Conservation (phyloP, 257 asterid species). For the Ilex aquifolium region DNA sequence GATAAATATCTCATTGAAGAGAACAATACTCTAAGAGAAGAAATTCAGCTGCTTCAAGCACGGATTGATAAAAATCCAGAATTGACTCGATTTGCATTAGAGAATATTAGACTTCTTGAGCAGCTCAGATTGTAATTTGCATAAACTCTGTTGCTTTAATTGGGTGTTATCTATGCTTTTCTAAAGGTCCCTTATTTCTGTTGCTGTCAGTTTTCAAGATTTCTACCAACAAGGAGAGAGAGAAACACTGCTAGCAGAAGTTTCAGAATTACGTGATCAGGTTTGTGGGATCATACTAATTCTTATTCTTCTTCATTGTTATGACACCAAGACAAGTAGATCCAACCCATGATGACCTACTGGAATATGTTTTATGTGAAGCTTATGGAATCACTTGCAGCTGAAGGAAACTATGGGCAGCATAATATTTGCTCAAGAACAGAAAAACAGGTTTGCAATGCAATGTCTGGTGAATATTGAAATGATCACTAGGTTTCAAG, state of each 20-base stretch:
- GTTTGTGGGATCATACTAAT: slow-evolving; percentile 19
- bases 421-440: slow-evolving; percentile 23
- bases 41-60: slow-evolving; percentile 41
- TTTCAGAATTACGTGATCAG: slow-evolving; percentile 49
- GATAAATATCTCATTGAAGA: slow-evolving; percentile 46
- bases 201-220: slow-evolving; percentile 41
- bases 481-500: too few species aligned
- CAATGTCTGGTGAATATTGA: not conserved
- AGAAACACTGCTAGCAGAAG: slow-evolving; percentile 43
- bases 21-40: slow-evolving; percentile 48
- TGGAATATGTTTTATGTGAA: slow-evolving; percentile 1
- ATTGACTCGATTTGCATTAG: slow-evolving; percentile 29
- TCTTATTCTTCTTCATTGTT: not conserved
- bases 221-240: slow-evolving; percentile 47
- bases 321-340: too few species aligned
- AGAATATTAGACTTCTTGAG: slow-evolving; percentile 45
- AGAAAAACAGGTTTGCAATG: slow-evolving; percentile 26
- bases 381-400: slow-evolving; percentile 31
- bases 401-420: slow-evolving; percentile 17
- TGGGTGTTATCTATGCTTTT: slow-evolving; percentile 7
- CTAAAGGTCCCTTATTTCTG: slow-evolving; percentile 7
- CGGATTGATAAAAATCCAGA: slow-evolving; percentile 38
- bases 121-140: slow-evolving; percentile 42
- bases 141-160: not conserved
- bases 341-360: too few species aligned